Evolutionary conservation across 192 early-diverging fungal species (phyloP), one percentile per base, ranked within the genome.

Genomic region (Diversispora eburnea): DNA sequence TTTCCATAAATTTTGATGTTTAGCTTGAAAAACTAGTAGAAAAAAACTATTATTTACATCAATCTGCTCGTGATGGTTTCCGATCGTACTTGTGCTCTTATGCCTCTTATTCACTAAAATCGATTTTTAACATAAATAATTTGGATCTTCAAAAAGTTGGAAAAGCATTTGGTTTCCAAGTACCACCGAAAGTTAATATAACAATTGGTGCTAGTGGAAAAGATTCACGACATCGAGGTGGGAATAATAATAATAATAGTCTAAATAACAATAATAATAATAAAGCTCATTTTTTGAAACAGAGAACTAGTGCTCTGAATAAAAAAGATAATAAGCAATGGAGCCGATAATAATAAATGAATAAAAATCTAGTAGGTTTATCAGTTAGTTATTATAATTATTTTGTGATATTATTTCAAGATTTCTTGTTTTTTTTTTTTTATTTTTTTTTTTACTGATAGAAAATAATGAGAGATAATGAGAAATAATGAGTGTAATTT

Each of bases 1-100:
- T 41, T 73, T 13, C 19, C 10, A 19, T 68, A n/a, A 47, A 12
- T 10, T 17, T 62, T 51, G 49, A 42, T 39, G 22, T 20, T 25
- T 74, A 93, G 85, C 89, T 99, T n/a, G 98, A 99, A 77, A 89
- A 91, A 75, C 88, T 99, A 55, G 88, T 99, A 1, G 92, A 96
- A 77, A 97, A 96, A 84, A 99, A 99, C 83, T 98, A 94, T 77
- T 99, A 98, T 79, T 85, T 99, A 20, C 92, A 98, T 86, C 89
- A 94, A 76, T 95, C 93, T 15, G 98, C 96, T 13, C 89, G 91
- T 75, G 96, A 98, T 79, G 98, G 96, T 9, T 99, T 93, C 81
- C 90, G 96, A 74, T 95, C 94, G 70, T 98, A 98, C 76, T 79
- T 99, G 43, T 93, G 93, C 81, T 91, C 95, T 33, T 99, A 99